phyloP scores from a whole-genome alignment of 495 filamentous ascomycete species.

The Cetradonia linearis region DNA sequence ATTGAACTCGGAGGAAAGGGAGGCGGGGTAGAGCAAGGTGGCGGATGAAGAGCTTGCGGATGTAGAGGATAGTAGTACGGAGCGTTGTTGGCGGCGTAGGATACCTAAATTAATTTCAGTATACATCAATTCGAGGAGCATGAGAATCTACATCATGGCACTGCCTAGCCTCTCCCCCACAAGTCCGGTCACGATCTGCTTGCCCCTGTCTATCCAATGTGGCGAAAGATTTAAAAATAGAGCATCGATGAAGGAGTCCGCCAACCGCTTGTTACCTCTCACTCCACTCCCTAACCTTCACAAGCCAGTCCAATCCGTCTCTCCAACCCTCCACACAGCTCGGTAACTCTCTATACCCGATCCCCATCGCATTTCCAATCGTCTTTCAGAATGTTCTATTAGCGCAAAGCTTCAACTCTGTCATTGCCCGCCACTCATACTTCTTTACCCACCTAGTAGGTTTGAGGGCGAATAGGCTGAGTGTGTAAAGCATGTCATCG shows the following conservation, averaged over 20 bases:
- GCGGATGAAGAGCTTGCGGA: constrained; percentile 45
- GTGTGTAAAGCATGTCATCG: constrained; percentile 55
- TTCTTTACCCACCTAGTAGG: constrained; percentile 44
- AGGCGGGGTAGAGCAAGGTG: constrained; percentile 45
- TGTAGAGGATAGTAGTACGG: constrained; percentile 26
- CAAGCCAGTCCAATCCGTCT: constrained; percentile 53
- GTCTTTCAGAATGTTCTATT: constrained; percentile 54
- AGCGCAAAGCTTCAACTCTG: constrained; percentile 52
- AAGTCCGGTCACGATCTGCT: constrained; percentile 44
- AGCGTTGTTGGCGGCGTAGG: constrained; percentile 33
- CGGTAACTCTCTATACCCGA: constrained; percentile 25
- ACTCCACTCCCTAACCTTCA: constrained; percentile 49
- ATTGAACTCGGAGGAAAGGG: constrained; percentile 3
- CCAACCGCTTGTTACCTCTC: constrained; percentile 37
- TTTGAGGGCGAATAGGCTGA: constrained; percentile 49
- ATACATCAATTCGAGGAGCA: constrained; percentile 16
- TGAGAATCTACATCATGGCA: constrained; percentile 47
- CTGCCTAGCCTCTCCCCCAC: constrained; percentile 50
- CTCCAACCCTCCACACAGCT: constrained; percentile 32
- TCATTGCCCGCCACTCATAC: constrained; percentile 54
- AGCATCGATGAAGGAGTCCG: no score
- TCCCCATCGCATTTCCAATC: constrained; percentile 49
- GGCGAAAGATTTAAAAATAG: not conserved
- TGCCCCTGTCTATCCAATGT: no score
- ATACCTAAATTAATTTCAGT: constrained; percentile 30